A percentile compares a stretch with the other conserved stretches of the same genome.
Conservation (phyloP, 1,284 basidiomycete genomes). For the Pseudozyma sp. region DNA sequence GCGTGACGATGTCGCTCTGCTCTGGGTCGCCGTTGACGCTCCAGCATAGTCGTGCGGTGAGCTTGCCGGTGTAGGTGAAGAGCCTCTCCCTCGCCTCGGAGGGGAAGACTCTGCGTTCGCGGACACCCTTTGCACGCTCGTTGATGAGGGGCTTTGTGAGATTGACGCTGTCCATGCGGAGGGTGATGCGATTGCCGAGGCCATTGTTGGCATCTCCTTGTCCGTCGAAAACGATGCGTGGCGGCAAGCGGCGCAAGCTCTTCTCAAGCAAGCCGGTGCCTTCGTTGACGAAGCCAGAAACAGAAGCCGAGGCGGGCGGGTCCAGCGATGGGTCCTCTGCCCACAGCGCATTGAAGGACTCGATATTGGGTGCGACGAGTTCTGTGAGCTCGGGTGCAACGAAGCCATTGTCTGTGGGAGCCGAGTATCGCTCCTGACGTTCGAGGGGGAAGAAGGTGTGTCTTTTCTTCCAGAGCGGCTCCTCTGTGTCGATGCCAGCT, state of each 20-base stretch:
- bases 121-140: conserved; percentile 81
- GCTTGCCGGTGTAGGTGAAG: conserved; percentile 88
- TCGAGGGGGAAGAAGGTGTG: conserved; percentile 82
- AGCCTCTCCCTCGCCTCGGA: conserved; percentile 79
- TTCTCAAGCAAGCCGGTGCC: conserved; percentile 84
- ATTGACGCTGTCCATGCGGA: conserved; percentile 88
- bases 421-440: conserved; percentile 83
- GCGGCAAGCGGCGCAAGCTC: conserved; percentile 84
- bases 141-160: conserved; percentile 88
- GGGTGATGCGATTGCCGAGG: conserved; percentile 71
- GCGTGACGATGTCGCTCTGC: conserved; percentile 83
- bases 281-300: conserved; percentile 76
- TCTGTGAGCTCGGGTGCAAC: conserved; percentile 88
- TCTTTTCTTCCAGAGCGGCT: conserved; percentile 52
- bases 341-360: conserved; percentile 91
- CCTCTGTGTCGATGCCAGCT: conserved; percentile 25
- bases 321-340: conserved; percentile 61
- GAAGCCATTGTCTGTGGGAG: conserved; percentile 78
- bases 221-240: conserved; percentile 91
- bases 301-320: conserved; percentile 74
- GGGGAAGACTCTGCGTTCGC: conserved; percentile 85
- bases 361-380: conserved; percentile 91
- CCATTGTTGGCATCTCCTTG: conserved; percentile 68
- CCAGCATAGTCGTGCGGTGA: conserved; percentile 92
- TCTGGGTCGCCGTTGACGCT: conserved; percentile 80